phyloP scores from a whole-genome alignment of 169 alveolate species.

The Plasmodium cynomolgi region DNA sequence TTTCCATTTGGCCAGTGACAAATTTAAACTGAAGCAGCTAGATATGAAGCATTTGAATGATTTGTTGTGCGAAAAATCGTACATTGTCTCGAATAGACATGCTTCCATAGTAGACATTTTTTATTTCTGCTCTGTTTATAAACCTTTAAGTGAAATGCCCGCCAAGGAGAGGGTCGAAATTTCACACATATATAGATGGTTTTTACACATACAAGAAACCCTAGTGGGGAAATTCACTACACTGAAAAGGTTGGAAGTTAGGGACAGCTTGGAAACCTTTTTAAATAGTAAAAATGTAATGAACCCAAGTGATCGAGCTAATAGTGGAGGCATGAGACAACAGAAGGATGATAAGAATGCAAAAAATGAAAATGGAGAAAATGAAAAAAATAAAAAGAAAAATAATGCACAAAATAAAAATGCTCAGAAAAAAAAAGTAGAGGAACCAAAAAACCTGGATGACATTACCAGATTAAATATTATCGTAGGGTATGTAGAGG shows the following conservation, averaged over 20 bases:
- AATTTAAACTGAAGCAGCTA: constrained; percentile 19
- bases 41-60: constrained; percentile 67
- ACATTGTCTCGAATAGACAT: constrained; percentile 36
- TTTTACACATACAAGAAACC: constrained; percentile 67
- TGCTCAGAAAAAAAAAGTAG: constrained; percentile 21
- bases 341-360: not conserved
- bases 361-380: constrained; percentile 2
- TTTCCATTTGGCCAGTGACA: constrained; percentile 55
- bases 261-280: constrained; percentile 16
- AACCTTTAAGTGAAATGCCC: constrained; percentile 38
- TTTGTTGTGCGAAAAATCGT: constrained; percentile 42
- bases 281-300: constrained; percentile 3
- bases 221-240: constrained; percentile 19
- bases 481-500: constrained; percentile 79
- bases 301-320: constrained; percentile 13
- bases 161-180: constrained; percentile 46
- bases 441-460: constrained; percentile 78
- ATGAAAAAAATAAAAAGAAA: constrained; percentile 46
- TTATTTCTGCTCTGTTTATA: constrained; percentile 54
- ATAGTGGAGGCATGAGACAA: not conserved
- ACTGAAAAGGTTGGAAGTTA: constrained; percentile 22
- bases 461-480: constrained; percentile 82
- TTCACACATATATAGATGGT: constrained; percentile 58
- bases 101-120: constrained; percentile 62
- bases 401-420: constrained; percentile 55